These are phyloP conservation scores for Psilocybe cubensis DNA, from an alignment of 768 basidiomycete species.

Conservation along the genomic window DNA sequence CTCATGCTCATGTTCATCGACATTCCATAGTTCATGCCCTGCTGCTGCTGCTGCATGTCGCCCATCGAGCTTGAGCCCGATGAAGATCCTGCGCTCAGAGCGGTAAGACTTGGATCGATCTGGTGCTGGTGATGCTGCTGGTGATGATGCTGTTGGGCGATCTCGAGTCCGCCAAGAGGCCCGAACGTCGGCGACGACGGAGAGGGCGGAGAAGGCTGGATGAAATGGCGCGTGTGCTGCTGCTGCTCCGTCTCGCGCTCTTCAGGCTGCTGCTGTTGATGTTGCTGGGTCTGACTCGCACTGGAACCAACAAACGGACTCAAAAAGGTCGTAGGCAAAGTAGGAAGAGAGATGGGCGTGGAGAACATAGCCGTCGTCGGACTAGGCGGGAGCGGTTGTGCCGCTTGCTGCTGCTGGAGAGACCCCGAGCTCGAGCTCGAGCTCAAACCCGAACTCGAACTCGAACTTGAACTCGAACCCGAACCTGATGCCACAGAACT, in stretches of 20 bases:
- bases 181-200: slow-evolving; percentile 1
- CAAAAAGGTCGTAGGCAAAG: neutral
- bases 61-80: neutral
- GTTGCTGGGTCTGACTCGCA: neutral
- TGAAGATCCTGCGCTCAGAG: neutral
- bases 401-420: neutral
- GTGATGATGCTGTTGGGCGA: neutral
- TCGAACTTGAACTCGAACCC: neutral
- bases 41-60: neutral
- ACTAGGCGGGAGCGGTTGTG: neutral
- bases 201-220: neutral
- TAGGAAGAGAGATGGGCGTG: slow-evolving; percentile 7
- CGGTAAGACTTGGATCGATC: neutral
- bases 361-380: slow-evolving; percentile 8
- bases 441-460: neutral
- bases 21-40: neutral
- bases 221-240: neutral
- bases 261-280: neutral
- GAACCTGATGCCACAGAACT: neutral
- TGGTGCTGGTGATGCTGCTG: neutral
- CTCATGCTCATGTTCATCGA: slow-evolving; percentile 5
- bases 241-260: too few relatives aligned
- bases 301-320: neutral
- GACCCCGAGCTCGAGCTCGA: neutral
- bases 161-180: neutral